A percentile compares a stretch with the other conserved stretches of the same genome.
These are phyloP conservation scores for Boletus semigastroideus DNA, from an alignment of 1,284 basidiomycete species.

Conservation along the genomic window DNA sequence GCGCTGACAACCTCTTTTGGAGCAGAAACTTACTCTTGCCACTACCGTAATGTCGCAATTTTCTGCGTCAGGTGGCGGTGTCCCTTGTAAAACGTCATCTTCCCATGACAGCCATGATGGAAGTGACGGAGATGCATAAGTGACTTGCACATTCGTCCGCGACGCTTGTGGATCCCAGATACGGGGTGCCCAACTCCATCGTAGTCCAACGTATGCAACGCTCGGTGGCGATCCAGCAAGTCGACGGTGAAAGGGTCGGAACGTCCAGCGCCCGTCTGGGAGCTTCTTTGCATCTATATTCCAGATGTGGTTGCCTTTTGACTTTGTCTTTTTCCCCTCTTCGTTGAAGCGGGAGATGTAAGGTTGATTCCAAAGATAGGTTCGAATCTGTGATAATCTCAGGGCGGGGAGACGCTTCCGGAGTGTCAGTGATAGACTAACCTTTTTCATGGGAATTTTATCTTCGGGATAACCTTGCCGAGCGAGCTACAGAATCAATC, in stretches of 20 bases:
- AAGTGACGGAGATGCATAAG: constrained; percentile 77
- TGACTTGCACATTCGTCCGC: constrained; percentile 75
- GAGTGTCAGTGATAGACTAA: constrained; percentile 34
- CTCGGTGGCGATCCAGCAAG: constrained; percentile 80
- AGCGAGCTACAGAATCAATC: constrained; percentile 55
- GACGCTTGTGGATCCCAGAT: constrained; percentile 97
- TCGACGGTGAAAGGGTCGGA: constrained; percentile 87
- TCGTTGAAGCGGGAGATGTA: constrained; percentile 98
- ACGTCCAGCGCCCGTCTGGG: constrained; percentile 80
- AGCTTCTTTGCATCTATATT: constrained; percentile 93
- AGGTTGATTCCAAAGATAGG: constrained; percentile 93
- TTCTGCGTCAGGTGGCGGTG: constrained; percentile 69
- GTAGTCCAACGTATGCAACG: constrained; percentile 81
- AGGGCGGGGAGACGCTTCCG: constrained; percentile 15
- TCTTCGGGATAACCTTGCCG: constrained; percentile 80
- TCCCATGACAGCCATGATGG: constrained; percentile 91
- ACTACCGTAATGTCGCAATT: constrained; percentile 69
- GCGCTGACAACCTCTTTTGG: constrained; percentile 7
- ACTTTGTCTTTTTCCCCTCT: constrained; percentile 99
- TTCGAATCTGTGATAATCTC: constrained; percentile 70
- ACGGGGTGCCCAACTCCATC: constrained; percentile 90
- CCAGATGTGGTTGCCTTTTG: constrained; percentile 99
- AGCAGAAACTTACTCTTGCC: constrained; percentile 54
- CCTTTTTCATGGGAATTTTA: constrained; percentile 88
- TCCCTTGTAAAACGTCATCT: constrained; percentile 72